Conservation (phyloP, 1,284 basidiomycete genomes). For the Peniophora sp. region DNA sequence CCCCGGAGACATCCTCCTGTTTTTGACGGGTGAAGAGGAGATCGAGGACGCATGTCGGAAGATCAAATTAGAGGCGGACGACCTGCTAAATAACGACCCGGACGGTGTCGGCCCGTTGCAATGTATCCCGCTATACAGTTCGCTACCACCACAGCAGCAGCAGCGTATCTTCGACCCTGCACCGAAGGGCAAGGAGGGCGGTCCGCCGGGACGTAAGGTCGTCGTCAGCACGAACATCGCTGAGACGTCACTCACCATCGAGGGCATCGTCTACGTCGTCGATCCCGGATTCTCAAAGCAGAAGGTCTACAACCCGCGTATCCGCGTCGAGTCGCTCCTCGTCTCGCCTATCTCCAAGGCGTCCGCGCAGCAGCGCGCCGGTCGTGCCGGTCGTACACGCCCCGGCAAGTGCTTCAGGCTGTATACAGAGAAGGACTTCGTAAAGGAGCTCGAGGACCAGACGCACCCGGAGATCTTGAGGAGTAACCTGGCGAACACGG, state of each 20-base stretch:
- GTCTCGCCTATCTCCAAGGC: conserved; percentile 97
- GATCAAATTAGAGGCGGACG: conserved; percentile 85
- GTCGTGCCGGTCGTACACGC: conserved; percentile 91
- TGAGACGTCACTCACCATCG: conserved; percentile 96
- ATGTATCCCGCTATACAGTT: conserved; percentile 91
- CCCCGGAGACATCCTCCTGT: conserved; percentile 88
- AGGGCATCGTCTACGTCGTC: conserved; percentile 98
- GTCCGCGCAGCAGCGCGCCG: conserved; percentile 92
- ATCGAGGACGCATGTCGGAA: conserved; percentile 96
- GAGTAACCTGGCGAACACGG: conserved; percentile 89
- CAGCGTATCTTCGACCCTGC: conserved; percentile 92
- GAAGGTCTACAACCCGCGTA: conserved; percentile 95
- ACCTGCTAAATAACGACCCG: conserved; percentile 62
- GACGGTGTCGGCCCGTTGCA: conserved; percentile 78
- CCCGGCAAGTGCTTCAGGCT: conserved; percentile 97
- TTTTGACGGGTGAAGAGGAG: conserved; percentile 97
- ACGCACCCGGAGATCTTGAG: conserved; percentile 94
- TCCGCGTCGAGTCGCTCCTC: conserved; percentile 90
- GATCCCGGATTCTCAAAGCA: conserved; percentile 98
- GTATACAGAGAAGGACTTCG: conserved; percentile 97
- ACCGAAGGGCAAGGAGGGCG: conserved; percentile 54
- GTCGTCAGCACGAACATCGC: conserved; percentile 97
- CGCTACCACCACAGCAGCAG: conserved; percentile 88
- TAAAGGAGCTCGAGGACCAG: conserved; percentile 91
- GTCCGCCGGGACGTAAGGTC: conserved; percentile 87